Base-by-base conservation (phyloP, 176 grass and related monocot species). In the Phyllostachys edulis region DNA sequence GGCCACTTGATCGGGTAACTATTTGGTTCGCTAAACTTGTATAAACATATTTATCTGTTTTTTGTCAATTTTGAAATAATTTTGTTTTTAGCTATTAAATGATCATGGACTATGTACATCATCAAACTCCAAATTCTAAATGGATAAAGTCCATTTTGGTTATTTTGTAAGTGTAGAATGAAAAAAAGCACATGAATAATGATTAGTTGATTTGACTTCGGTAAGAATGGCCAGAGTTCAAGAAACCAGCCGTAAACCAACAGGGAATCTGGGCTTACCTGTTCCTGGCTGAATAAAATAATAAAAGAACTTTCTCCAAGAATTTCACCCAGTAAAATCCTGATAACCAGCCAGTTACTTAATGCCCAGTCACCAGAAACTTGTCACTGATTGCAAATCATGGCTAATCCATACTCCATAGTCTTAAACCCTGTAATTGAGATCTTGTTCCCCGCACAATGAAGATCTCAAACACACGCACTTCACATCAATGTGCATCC, bases 401-500 rank as follows among this genome's bases (percentile, higher is more conserved):
- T 66, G 59, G 36, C 47, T 84, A 63, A 54, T 73, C 66, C 24
- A 20, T 12, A 52, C 23, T 47, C 34, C 18, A 20, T 7, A 70
- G 44, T 55, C 18, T 73, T 73, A 66, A 88, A 65, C 24, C 16
- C 32, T 67, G 70, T 26, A 65, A 51, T n/a, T 40, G 45, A 55
- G 34, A 64, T 78, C 1, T 44, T 15, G 20, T 66, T 67, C 20
- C 73, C 67, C 9, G 5, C 24, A 84, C 16, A 55, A 37, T 38
- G 37, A 54, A 63, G 39, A 71, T 77, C n/a, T 42, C 15, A 54
- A 52, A 63, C 54, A 63, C n/a, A 69, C 21, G 16, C 9, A 16
- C 55, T 17, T 17, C 56, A 15, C 51, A 79, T 76, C 29, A 41
- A 77, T 64, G 69, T 73, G 20, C 27, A 63, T 67, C 4, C 51